phyloP scores from a whole-genome alignment of 1,139 yeast species.

The Suhomyces maxii region DNA sequence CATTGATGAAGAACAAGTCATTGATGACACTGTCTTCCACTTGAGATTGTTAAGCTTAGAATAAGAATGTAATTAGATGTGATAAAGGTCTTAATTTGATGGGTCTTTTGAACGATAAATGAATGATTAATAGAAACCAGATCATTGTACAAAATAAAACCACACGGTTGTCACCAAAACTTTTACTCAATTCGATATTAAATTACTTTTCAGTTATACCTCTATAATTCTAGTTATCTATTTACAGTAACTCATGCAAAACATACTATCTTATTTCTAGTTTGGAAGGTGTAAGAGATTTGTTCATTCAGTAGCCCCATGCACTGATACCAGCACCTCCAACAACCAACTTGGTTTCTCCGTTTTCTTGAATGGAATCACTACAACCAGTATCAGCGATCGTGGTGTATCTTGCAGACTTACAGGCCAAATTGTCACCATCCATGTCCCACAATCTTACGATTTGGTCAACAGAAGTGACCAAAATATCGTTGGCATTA shows the following conservation, averaged over 20 bases:
- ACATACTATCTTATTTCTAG: no score
- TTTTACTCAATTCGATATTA: no score
- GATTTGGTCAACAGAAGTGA: conserved; percentile 78
- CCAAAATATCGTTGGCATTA: conserved; percentile 29
- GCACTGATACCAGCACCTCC: conserved; percentile 75
- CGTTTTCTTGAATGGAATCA: conserved; percentile 34
- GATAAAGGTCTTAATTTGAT: background rate
- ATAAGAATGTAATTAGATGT: conserved; percentile 1
- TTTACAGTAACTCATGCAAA: no score
- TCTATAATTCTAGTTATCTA: no score
- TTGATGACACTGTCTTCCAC: conserved; percentile 80
- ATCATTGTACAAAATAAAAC: no score
- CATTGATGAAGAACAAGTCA: conserved; percentile 87
- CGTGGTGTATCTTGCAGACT: conserved; percentile 62
- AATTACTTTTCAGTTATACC: no score
- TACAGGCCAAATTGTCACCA: conserved; percentile 31
- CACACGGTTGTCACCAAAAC: no score
- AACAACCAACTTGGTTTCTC: conserved; percentile 37
- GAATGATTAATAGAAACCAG: background rate
- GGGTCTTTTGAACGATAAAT: background rate
- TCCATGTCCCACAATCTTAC: conserved; percentile 60
- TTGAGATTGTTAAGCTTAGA: conserved; percentile 73
- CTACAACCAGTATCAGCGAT: conserved; percentile 89
- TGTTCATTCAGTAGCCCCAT: conserved; percentile 32
- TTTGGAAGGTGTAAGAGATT: no score